These are phyloP conservation scores for Raphanus raphanistrum DNA, from an alignment of 345 rosid genomes.

Conservation along the genomic window DNA sequence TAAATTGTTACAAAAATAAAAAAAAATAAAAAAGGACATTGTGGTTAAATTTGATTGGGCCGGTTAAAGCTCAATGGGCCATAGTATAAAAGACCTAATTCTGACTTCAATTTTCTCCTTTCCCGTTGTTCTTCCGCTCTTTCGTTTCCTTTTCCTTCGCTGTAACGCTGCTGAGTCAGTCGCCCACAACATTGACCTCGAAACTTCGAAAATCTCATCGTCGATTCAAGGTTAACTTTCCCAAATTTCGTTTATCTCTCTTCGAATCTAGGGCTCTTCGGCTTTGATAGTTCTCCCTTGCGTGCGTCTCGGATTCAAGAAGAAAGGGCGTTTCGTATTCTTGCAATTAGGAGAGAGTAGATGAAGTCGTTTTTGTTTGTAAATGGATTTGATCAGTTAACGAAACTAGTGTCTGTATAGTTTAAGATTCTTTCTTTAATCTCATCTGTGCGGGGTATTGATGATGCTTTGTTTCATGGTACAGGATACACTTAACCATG, in stretches of 20 bases:
- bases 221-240: neutral
- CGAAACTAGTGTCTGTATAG: neutral
- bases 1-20: neutral
- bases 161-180: neutral
- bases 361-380: neutral
- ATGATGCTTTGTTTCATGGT: neutral
- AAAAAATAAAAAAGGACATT: too few relatives aligned
- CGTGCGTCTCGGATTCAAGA: neutral
- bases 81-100: neutral
- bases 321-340: neutral
- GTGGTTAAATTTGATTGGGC: neutral
- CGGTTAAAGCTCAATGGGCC: neutral
- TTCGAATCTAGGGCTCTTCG: neutral
- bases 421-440: neutral
- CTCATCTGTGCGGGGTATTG: neutral
- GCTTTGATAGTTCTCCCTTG: neutral
- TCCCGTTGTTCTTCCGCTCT: constrained; percentile 10
- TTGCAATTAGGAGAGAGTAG: neutral
- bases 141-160: neutral
- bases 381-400: neutral
- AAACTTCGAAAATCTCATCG: neutral
- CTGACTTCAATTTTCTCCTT: constrained; percentile 1
- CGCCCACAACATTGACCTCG: neutral
- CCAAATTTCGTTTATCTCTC: neutral
- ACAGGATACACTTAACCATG: constrained; percentile 4